Base-by-base conservation (phyloP, 1,284 basidiomycete species). In the Microbotryum lychnidis-dioicae region DNA sequence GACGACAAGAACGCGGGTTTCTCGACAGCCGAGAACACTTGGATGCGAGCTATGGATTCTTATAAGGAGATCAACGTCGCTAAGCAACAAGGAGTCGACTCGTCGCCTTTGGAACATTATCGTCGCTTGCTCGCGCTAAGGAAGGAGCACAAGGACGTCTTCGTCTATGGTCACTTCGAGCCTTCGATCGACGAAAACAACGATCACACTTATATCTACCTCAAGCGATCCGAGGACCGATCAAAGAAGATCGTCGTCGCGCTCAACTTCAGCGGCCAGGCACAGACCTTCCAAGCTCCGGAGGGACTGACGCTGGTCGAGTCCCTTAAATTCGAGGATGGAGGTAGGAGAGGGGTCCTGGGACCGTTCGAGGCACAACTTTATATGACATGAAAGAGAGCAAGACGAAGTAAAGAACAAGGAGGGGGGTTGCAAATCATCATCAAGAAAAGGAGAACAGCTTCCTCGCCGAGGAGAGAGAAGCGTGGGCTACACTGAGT, bases 31-130 rank as follows among this genome's bases (percentile, higher is more conserved):
- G 68, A 42, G 16, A 6, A 75, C 14, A 84, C 87, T 0, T 89
- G 86, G 87, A 89, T 89, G 85, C 78, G 84, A 18, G 81, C 85
- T 10, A 84, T 87, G 69, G 84, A 86, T 51, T 84, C 87, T 69
- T 85, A 83, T 70, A 65, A 62, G 20, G 69, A 74, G 3, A 86
- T 84, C 80, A 89, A 89, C 71, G 84, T 79, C 10, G 77, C 74
- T 2, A 74, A 73, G 6, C 82, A 87, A 72, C 56, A 78, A 10
- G 65, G 72, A 0, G 80, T 86, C 56, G 65, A 75, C 0, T 62
- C 76, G 16, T 58, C 53, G 82, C 65, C 86, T 4, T 77, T 78
- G 51, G 69, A 75, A 3, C 88, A 87, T 70, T 88, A 82, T 79
- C 82, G 82, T 69, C 69, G 72, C 9, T 78, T 83, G 7, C 70